Base-by-base conservation (phyloP, 495 filamentous ascomycete species). In the Aspergillus mulundensis region DNA sequence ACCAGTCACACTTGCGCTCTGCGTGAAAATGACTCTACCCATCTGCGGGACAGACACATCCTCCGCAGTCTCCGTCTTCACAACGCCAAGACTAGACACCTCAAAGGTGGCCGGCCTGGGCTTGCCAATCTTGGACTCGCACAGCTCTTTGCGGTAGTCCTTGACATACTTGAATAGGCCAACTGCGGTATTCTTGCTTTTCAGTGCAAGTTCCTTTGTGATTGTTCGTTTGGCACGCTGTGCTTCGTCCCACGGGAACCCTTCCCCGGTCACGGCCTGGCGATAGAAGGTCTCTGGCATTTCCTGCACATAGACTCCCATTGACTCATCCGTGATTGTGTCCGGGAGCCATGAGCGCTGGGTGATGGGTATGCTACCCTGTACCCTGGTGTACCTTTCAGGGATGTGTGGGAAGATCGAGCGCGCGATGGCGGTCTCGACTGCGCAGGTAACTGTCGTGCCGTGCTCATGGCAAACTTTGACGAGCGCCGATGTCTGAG, bases 51-150 rank as follows among this genome's bases (percentile, higher is more conserved):
- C 38, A 45, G 55, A 56, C 15, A 60, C 24, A 48, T 58, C 57
- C 3, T 47, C 50, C 15, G 65, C 60, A 20, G 53, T 44, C 20
- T 67, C 67, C 18, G 59, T 54, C 18, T 15, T 50, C 44, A 73
- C 59, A 16, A 67, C 67, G 0, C 75, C 77, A 3, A 81, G 30
- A 66, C 78, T 81, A 7, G 75, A 78, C 11, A 81, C 45, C 56
- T 77, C 77, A 43, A 72, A 73, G n/a, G 64, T 67, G 16, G 62
- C 53, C 0, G 61, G 62, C 1, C 74, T 60, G 3, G 63, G 54
- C 48, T 59, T 51, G 7, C 77, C 77, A 5, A 78, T 23, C 52
- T 69, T 74, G 0, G 54, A 62, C 4, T 58, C 36, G 19, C 74
- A 70, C 7, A 73, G 61, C 8, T 68, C 62, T 1, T 65, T 55